phyloP scores from a whole-genome alignment of 2,329 filamentous ascomycete species.

The Pseudopyricularia cyperi region DNA sequence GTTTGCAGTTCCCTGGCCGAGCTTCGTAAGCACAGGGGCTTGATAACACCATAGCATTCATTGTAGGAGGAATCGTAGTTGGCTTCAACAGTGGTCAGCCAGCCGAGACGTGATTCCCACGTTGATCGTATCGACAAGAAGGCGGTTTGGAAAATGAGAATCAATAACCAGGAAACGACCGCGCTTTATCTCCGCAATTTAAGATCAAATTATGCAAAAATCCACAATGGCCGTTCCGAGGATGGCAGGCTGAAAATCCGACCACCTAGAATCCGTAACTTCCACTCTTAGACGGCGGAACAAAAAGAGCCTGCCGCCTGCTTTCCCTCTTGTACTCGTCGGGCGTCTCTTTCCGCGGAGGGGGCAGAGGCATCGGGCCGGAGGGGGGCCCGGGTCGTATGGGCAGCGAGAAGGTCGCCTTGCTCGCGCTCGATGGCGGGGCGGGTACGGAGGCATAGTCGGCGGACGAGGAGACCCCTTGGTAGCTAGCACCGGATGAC shows the following conservation, averaged over 20 bases:
- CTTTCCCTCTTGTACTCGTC: conserved; percentile 38
- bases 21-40: no score
- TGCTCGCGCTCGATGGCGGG: conserved; percentile 28
- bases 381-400: conserved; percentile 49
- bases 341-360: conserved; percentile 37
- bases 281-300: conserved; percentile 26
- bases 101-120: not conserved
- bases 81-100: no score
- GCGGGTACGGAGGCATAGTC: conserved; percentile 12
- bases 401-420: conserved; percentile 47
- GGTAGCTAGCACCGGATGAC: conserved; percentile 8
- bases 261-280: conserved; percentile 10
- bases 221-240: not conserved
- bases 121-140: not conserved
- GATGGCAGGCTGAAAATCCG: not conserved
- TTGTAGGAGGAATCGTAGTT: no score
- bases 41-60: no score
- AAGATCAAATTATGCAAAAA: not conserved
- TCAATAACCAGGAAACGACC: not conserved
- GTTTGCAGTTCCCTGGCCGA: no score
- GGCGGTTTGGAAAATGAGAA: not conserved
- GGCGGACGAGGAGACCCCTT: not conserved
- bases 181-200: not conserved
- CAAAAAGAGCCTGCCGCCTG: conserved; percentile 40
- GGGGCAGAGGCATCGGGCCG: conserved; percentile 46